phyloP scores from a whole-genome alignment of 1,284 basidiomycete species.

The Moesziomyces globuligerus region DNA sequence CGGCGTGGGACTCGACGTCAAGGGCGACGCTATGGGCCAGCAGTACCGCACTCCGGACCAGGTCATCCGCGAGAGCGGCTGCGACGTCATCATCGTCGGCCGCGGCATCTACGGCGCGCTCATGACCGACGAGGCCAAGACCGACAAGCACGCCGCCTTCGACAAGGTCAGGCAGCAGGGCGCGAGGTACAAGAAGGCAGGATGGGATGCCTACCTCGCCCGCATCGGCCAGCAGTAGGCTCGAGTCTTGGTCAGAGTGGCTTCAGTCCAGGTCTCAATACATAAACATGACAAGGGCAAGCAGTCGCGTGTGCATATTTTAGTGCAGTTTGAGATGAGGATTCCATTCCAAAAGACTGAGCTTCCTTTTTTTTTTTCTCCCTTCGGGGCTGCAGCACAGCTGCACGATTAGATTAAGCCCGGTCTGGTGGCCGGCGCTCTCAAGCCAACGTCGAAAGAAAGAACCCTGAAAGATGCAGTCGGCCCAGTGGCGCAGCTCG shows the following conservation, averaged over 20 bases:
- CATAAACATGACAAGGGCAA: too few relatives aligned
- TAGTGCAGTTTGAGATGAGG: too few relatives aligned
- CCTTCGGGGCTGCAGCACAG: too few relatives aligned
- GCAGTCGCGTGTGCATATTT: too few relatives aligned
- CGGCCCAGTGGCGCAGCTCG: too few relatives aligned
- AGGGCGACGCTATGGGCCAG: constrained; percentile 91
- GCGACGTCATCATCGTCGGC: constrained; percentile 98
- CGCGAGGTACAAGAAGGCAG: constrained; percentile 82
- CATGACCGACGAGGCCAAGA: constrained; percentile 70
- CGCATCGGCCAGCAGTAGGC: constrained; percentile 38
- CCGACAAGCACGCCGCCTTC: constrained; percentile 68
- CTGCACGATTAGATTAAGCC: too few relatives aligned
- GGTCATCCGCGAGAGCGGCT: constrained; percentile 85
- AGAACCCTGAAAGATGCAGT: too few relatives aligned
- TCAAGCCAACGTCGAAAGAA: too few relatives aligned
- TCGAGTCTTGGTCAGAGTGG: not conserved
- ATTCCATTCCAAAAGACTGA: too few relatives aligned
- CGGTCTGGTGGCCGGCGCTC: too few relatives aligned
- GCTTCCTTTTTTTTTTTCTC: too few relatives aligned
- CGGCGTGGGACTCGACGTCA: constrained; percentile 85
- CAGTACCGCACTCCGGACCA: constrained; percentile 92
- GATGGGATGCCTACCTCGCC: constrained; percentile 89
- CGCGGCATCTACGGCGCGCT: constrained; percentile 84
- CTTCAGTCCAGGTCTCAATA: too few relatives aligned
- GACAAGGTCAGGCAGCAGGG: constrained; percentile 76